These are phyloP conservation scores for slime mould (Dictyostelium discoideum) DNA, from an alignment of 78 protist species.

Conservation along the genomic window DNA sequence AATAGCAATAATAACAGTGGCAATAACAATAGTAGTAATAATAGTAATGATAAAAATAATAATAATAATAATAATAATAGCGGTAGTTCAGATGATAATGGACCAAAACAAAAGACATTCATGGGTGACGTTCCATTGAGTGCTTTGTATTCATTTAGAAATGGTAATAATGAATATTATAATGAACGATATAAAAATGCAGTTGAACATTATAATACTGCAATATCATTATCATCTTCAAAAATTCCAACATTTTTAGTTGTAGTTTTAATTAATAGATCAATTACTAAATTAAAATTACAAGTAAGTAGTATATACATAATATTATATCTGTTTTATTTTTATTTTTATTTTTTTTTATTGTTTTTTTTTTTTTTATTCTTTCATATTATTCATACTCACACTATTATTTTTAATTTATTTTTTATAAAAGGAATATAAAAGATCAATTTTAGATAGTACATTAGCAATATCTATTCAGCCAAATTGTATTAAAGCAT, in stretches of 20 bases:
- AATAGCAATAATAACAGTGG: no score
- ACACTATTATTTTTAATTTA: no score
- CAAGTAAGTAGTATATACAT: no score
- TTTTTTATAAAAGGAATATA: slow-evolving; percentile 24
- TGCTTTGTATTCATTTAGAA: slow-evolving; percentile 23
- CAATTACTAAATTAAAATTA: slow-evolving; percentile 39
- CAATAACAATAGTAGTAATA: neutral
- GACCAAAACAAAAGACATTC: slow-evolving; percentile 1
- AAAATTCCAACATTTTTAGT: slow-evolving; percentile 24
- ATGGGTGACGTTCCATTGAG: neutral
- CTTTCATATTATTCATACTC: no score
- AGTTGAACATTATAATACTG: slow-evolving; percentile 54
- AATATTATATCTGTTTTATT: no score
- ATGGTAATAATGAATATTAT: slow-evolving; percentile 58
- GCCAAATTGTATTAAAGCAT: slow-evolving; percentile 77
- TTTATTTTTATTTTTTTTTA: neutral
- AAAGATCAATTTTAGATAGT: slow-evolving; percentile 68
- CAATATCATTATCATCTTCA: slow-evolving; percentile 7
- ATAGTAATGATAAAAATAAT: neutral
- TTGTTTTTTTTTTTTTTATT: neutral
- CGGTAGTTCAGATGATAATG: neutral
- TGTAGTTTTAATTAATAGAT: slow-evolving; percentile 37
- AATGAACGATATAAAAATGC: slow-evolving; percentile 22
- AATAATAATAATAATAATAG: neutral
- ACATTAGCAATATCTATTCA: slow-evolving; percentile 75